Percentiles rank a stretch among this genome's conserved stretches.
Conservation (phyloP, 192 early-diverging fungal species). For the Phlyctochytrium planicorne region DNA sequence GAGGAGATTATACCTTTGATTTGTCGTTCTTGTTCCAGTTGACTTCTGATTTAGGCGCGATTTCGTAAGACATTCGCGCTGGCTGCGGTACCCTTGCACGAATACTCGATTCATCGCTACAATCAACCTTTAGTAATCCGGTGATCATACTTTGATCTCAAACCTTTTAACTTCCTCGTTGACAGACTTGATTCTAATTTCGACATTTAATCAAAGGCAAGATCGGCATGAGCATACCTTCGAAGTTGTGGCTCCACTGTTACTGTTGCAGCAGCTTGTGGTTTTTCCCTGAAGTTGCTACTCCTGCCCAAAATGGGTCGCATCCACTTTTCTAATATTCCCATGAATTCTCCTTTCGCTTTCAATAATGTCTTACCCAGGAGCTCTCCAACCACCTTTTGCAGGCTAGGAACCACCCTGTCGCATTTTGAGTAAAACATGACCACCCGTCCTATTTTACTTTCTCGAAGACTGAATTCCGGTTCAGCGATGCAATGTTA, state of each 20-base stretch:
- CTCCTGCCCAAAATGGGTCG: slow-evolving; percentile 74
- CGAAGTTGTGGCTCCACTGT: too few relatives aligned
- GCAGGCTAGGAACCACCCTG: slow-evolving; percentile 65
- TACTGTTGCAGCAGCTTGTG: background rate
- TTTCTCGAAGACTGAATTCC: slow-evolving; percentile 71
- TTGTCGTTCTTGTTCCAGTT: background rate
- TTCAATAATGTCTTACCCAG: slow-evolving; percentile 24
- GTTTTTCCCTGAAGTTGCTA: background rate
- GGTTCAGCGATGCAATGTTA: background rate
- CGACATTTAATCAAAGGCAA: background rate
- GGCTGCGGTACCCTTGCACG: slow-evolving; percentile 1
- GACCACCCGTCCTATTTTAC: slow-evolving; percentile 79
- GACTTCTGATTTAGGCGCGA: background rate
- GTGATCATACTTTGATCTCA: background rate
- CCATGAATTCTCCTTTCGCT: background rate
- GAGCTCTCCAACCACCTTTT: slow-evolving; percentile 74
- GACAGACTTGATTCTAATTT: background rate
- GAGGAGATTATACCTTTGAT: background rate
- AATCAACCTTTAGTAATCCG: too few relatives aligned
- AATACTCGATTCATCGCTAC: background rate
- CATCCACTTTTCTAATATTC: slow-evolving; percentile 72
- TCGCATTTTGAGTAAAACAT: slow-evolving; percentile 88
- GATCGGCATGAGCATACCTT: background rate
- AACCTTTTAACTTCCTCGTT: background rate
- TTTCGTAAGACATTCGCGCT: background rate